phyloP scores from a whole-genome alignment of 371 early-diverging fungal genomes.

The Caulochytrium protostelioides region DNA sequence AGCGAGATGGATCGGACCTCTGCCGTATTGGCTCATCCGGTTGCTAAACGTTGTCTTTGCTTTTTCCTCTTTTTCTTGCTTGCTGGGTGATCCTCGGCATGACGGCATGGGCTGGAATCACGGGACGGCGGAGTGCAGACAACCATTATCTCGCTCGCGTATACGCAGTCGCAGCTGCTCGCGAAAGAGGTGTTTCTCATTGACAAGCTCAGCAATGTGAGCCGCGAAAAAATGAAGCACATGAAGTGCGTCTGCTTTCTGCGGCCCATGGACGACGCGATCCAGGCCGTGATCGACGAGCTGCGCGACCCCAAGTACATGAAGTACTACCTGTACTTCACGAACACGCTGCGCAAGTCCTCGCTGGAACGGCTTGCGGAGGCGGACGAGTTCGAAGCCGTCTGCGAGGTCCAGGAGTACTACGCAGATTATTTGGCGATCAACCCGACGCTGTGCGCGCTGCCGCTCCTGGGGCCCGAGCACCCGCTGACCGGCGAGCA shows the following conservation, averaged over 20 bases:
- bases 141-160: conserved; percentile 66
- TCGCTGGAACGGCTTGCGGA: conserved; percentile 82
- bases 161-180: conserved; percentile 72
- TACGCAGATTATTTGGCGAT: conserved; percentile 79
- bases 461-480: conserved; percentile 37
- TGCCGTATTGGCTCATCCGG: background rate
- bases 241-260: conserved; percentile 80
- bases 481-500: conserved; percentile 47
- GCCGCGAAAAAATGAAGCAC: conserved; percentile 75
- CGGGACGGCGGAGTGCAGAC: conserved; percentile 39
- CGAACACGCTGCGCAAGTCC: conserved; percentile 68
- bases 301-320: conserved; percentile 72
- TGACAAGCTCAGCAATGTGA: conserved; percentile 64
- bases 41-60: background rate
- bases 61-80: background rate
- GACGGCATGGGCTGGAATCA: too few relatives aligned
- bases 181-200: conserved; percentile 80
- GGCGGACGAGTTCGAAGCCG: conserved; percentile 77
- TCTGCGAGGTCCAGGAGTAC: conserved; percentile 77
- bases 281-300: conserved; percentile 68
- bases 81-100: too few relatives aligned
- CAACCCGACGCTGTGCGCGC: conserved; percentile 56
- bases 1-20: background rate
- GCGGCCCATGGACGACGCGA: conserved; percentile 57
- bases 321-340: conserved; percentile 84